A percentile compares a stretch with the other conserved stretches of the same genome.
Conservation (phyloP, 1,284 basidiomycete genomes). For the Waitea zeae region DNA sequence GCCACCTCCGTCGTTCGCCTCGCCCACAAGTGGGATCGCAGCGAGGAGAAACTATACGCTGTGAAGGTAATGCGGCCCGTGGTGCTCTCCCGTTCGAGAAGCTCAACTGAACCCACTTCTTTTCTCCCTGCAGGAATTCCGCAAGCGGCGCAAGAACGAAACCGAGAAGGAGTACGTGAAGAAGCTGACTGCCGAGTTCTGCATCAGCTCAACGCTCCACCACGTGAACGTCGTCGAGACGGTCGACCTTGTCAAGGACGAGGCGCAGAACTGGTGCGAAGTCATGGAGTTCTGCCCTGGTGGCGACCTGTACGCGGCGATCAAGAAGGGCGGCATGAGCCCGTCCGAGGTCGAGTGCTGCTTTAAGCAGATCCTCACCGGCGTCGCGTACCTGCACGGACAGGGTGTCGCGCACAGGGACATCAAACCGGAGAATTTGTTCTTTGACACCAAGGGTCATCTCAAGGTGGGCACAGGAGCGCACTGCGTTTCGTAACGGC, state of each 20-base stretch:
- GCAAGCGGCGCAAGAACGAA: conserved; percentile 95
- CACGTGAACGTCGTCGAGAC: conserved; percentile 97
- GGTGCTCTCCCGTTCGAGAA: conserved; percentile 1
- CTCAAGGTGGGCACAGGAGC: conserved; percentile 59
- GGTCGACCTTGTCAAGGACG: conserved; percentile 96
- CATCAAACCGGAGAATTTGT: conserved; percentile 95
- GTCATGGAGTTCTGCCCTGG: conserved; percentile 99
- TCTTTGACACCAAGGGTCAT: conserved; percentile 86
- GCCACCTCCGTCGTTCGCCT: conserved; percentile 93
- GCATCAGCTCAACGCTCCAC: conserved; percentile 94
- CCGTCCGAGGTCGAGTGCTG: conserved; percentile 91
- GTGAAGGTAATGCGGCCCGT: conserved; percentile 61
- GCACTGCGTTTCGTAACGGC: background rate
- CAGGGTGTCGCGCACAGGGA: conserved; percentile 97
- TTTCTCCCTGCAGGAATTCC: conserved; percentile 60
- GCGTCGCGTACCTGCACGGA: conserved; percentile 80
- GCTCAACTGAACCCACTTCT: background rate
- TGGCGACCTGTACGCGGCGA: conserved; percentile 92
- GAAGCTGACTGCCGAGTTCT: conserved; percentile 98
- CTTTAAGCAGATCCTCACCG: conserved; percentile 91
- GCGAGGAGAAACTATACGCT: conserved; percentile 95
- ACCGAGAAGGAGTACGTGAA: conserved; percentile 99
- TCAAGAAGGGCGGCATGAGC: conserved; percentile 95
- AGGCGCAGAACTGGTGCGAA: conserved; percentile 94
- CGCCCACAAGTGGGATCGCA: conserved; percentile 97